Conservation (phyloP, 164 flowering plant genomes). For the Berberis thunbergii region DNA sequence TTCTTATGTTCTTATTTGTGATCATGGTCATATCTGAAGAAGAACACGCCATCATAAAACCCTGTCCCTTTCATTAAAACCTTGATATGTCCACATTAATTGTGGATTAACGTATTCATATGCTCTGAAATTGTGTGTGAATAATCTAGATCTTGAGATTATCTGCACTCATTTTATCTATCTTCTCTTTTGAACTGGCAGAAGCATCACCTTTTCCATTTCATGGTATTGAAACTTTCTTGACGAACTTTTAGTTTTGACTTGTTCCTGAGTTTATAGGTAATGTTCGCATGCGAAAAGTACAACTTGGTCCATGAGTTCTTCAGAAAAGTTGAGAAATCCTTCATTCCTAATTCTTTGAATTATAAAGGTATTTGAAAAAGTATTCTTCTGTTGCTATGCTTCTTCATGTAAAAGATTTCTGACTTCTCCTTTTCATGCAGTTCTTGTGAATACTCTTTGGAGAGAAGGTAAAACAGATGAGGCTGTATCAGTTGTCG, state of each 20-base stretch:
- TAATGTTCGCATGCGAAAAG: conserved; percentile 78
- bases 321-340: conserved; percentile 58
- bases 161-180: too few species aligned
- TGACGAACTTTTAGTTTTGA: neutral
- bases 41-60: too few species aligned
- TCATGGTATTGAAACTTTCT: neutral
- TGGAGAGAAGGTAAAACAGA: conserved; percentile 82
- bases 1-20: too few species aligned
- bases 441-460: conserved; percentile 82
- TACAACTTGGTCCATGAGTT: conserved; percentile 90
- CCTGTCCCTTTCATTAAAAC: too few species aligned
- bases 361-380: conserved; percentile 60
- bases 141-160: too few species aligned
- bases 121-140: too few species aligned
- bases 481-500: conserved; percentile 63
- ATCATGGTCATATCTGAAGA: too few species aligned
- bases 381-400: neutral
- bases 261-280: conserved; percentile 29
- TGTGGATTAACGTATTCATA: too few species aligned
- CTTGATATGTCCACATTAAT: too few species aligned
- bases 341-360: conserved; percentile 65
- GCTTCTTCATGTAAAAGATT: neutral
- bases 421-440: conserved; percentile 8
- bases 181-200: too few species aligned
- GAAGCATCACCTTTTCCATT: neutral